Evolutionary conservation across 1,284 basidiomycete genomes (phyloP), one percentile per base, ranked within the genome.

Genomic region (Cutaneotrichosporon cutaneum): DNA sequence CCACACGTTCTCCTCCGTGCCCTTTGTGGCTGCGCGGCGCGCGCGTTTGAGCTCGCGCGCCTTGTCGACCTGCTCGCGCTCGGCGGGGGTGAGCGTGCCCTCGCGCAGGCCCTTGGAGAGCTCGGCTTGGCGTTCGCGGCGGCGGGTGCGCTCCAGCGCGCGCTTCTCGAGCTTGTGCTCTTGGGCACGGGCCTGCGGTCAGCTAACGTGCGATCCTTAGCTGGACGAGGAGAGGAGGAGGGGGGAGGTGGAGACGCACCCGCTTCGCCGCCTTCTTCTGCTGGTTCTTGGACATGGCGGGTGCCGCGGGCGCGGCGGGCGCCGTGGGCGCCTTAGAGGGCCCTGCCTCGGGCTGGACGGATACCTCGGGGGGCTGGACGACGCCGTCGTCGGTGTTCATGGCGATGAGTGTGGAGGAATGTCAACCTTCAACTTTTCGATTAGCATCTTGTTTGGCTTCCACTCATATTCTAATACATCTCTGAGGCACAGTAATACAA

Each of bases 231-330:
- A 4, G 18, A 42, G 39, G 35, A 36, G 3, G 35, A 3, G 3
- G 69, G 16, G 2, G 45, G 18, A 10, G 18, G 39, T 5, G 13
- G 14, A 22, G 27, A 70, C 75, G 10, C 53, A 77, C 75, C 66
- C 70, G 59, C 60, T 68, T 72, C 9, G 72, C 73, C 10, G 53
- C 68, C 69, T 71, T 39, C 66, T 76, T 69, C 74, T 77, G 68
- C 64, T 72, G 68, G 67, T 70, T 64, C 58, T 68, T 65, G 11
- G 66, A 68, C 2, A 68, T 8, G 47, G 4, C 52, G 56, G 21
- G 54, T 24, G 52, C 21, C 32, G 32, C 24, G 27, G 58, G 8
- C 33, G 57, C 36, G 42, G 45, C 21, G 0, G 47, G n/a, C n/a
- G 26, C 26, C 9, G 39, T 39, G 0, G 47, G n/a, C n/a, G 26